A percentile compares a stretch with the other conserved stretches of the same genome.
These are phyloP conservation scores for Glomus cerebriforme DNA, from an alignment of 192 early-diverging fungal species.

Conservation along the genomic window DNA sequence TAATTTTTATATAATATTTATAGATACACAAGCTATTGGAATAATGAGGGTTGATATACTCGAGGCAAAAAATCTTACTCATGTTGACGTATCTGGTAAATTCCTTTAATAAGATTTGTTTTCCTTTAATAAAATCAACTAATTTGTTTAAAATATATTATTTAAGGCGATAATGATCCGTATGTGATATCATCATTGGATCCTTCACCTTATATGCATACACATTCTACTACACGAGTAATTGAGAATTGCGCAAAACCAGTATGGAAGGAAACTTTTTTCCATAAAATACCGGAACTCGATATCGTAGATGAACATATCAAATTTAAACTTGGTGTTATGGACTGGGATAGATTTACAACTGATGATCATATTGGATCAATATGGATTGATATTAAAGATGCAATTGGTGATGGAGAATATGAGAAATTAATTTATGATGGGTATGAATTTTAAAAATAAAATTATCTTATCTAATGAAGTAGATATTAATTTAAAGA, in stretches of 20 bases:
- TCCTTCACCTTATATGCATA: slow-evolving; percentile 3
- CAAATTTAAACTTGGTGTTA: slow-evolving; percentile 18
- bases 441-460: slow-evolving; percentile 11
- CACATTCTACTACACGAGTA: not conserved
- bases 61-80: slow-evolving; percentile 17
- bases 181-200: slow-evolving; percentile 19
- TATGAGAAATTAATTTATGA: not conserved
- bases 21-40: slow-evolving; percentile 27
- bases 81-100: slow-evolving; percentile 22
- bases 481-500: not conserved
- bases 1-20: not conserved
- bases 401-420: not conserved
- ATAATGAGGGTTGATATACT: slow-evolving; percentile 18
- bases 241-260: slow-evolving; percentile 24
- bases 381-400: slow-evolving; percentile 19
- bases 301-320: slow-evolving; percentile 21
- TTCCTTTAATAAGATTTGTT: not conserved
- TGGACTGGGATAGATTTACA: slow-evolving; percentile 31
- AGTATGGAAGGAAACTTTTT: slow-evolving; percentile 9
- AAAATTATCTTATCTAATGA: not conserved
- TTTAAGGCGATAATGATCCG: slow-evolving; percentile 29
- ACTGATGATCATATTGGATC: slow-evolving; percentile 21
- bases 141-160: not conserved
- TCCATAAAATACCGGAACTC: slow-evolving; percentile 28
- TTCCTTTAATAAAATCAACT: not conserved